Evolutionary conservation across 2,329 filamentous ascomycete species (phyloP).

Genomic region (Graphiopsis chlorocephala): DNA sequence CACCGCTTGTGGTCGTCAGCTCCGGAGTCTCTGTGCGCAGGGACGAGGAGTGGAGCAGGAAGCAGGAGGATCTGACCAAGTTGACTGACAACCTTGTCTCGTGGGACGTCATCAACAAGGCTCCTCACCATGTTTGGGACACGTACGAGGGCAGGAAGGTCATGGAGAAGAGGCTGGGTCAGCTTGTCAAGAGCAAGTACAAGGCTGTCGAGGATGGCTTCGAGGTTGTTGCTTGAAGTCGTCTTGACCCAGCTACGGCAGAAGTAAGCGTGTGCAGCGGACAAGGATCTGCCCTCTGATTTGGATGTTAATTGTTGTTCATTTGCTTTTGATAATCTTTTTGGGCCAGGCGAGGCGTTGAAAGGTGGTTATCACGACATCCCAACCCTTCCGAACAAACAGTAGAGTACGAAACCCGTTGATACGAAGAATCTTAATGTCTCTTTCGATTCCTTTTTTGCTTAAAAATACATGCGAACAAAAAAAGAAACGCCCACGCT

Average conservation of each 20-base stretch:
- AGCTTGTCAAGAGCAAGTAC: constrained; percentile 56
- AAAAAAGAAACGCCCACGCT: background rate
- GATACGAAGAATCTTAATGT: constrained; percentile 4
- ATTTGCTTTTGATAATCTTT: background rate
- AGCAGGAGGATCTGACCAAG: constrained; percentile 78
- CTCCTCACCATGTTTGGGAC: constrained; percentile 83
- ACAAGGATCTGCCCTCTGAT: background rate
- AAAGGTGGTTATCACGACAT: background rate
- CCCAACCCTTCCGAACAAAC: background rate
- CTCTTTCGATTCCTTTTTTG: background rate
- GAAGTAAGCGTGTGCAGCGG: background rate
- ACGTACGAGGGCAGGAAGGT: constrained; percentile 67
- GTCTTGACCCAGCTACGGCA: background rate
- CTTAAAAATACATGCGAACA: background rate
- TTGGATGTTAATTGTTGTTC: background rate
- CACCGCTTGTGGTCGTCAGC: constrained; percentile 76
- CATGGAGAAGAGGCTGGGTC: constrained; percentile 74
- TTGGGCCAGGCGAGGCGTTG: constrained; percentile 10
- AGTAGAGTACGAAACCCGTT: background rate
- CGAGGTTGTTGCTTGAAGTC: background rate
- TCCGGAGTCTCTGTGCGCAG: constrained; percentile 69
- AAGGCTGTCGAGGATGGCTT: constrained; percentile 11
- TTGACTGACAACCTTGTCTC: constrained; percentile 74
- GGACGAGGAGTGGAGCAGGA: constrained; percentile 72
- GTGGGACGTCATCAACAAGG: constrained; percentile 85